Evolutionary conservation across 2,329 filamentous ascomycete species (phyloP).

Genomic region (Onygena corvina): DNA sequence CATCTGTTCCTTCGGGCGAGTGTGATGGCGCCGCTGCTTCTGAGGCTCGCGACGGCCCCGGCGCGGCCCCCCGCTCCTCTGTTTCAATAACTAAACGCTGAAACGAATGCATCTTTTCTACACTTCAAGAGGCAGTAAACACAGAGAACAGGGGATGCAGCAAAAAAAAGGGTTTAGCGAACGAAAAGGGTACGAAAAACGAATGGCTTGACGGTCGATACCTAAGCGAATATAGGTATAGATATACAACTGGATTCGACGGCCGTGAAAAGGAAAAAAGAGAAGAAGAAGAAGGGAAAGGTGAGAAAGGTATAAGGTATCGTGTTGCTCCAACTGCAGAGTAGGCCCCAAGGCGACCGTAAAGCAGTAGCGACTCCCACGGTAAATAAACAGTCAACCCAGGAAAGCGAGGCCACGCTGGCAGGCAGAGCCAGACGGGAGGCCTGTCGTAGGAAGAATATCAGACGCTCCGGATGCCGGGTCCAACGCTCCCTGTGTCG

Average conservation of each 20-base stretch:
- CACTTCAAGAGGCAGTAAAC: too few relatives aligned
- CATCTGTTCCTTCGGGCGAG: neutral
- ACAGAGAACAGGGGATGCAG: neutral
- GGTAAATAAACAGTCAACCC: neutral
- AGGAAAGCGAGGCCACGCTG: neutral
- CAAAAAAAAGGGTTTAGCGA: neutral
- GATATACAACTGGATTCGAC: neutral
- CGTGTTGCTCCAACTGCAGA: neutral
- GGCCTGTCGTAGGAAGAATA: neutral
- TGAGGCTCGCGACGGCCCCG: too few relatives aligned
- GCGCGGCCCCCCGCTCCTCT: too few relatives aligned
- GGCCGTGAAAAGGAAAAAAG: neutral
- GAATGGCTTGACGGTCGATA: neutral
- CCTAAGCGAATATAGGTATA: neutral
- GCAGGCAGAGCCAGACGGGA: too few relatives aligned
- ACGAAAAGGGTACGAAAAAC: neutral
- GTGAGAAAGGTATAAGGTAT: neutral
- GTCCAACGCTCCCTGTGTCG: constrained; percentile 50
- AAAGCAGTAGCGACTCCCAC: too few relatives aligned
- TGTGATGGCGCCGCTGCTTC: neutral
- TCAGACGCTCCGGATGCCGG: constrained; percentile 37
- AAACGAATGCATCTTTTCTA: too few relatives aligned
- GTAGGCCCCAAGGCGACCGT: neutral
- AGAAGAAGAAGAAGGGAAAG: neutral
- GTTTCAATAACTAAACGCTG: too few relatives aligned